Base-by-base conservation (phyloP, 169 alveolate species). In the Plasmodium ovale region DNA sequence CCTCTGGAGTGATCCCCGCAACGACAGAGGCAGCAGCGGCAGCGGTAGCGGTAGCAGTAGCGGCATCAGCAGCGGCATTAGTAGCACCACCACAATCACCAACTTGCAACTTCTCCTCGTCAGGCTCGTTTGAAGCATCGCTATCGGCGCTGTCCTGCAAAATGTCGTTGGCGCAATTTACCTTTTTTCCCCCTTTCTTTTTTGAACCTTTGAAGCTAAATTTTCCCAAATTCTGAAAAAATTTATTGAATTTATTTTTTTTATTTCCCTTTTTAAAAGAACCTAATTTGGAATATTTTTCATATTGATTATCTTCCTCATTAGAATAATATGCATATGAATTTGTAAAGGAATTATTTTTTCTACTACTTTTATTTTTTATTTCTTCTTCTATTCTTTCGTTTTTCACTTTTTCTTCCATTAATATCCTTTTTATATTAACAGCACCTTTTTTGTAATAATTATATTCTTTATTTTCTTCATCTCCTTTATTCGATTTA, bases 241-340 rank as follows among this genome's bases (percentile, higher is more conserved):
- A 77, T 23, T 77, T 77, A 62, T 77, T 77, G 35, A 77, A 44
- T 47, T 77, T 77, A 77, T 77, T 77, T 56, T 72, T 59, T 62
- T 77, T 77, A 62, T 77, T 49, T 16, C 42, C 54, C 23, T 77
- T 77, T 54, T 77, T 64, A 21, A 35, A 27, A 35, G 53, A 39
- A 44, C 69, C 74, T 60, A 77, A 12, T 39, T 39, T 77, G 3
- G 88, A 77, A 53, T 23, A 77, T 23, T 62, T 77, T 33, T 77
- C 88, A 58, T 60, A 77, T 60, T 77, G 14, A 33, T 60, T 77
- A 3, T 64, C 88, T 25, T 77, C 79, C 58, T 29, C 56, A 60
- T 60, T 65, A n/a, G 77, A 54, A 67, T 60, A 64, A 39, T 77
- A 47, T 39, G 54, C 35, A 68, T 64, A 31, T 5, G 88, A 77